Evolutionary conservation across 139 green algal species (phyloP).

Genomic region (Klebsormidium nitens): DNA sequence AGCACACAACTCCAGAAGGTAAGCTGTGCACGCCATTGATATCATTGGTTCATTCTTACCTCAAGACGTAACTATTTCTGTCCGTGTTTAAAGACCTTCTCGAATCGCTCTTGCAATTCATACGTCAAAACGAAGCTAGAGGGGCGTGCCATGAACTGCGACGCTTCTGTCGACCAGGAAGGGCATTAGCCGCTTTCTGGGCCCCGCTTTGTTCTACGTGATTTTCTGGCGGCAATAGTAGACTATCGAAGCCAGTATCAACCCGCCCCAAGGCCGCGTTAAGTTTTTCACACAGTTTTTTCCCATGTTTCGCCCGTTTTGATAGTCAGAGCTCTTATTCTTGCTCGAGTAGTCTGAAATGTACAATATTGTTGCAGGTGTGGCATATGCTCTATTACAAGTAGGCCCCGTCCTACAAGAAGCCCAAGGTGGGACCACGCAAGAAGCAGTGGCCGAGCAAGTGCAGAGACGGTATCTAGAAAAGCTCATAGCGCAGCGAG

Average conservation of each 20-base stretch:
- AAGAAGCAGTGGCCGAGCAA: not conserved
- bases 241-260: too few relatives aligned
- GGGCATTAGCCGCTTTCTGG: too few relatives aligned
- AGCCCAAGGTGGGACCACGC: not conserved
- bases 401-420: conserved; percentile 9
- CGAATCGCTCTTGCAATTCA: not conserved
- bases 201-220: not conserved
- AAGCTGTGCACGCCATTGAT: too few relatives aligned
- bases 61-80: not conserved
- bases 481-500: conserved; percentile 10
- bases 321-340: not conserved
- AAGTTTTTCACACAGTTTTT: not conserved
- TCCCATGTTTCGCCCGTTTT: not conserved
- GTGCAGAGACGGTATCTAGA: conserved; percentile 17
- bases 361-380: conserved; percentile 5
- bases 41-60: not conserved
- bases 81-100: not conserved
- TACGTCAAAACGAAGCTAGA: not conserved
- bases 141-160: too few relatives aligned
- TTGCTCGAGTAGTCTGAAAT: not conserved
- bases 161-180: too few relatives aligned
- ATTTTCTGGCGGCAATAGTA: too few relatives aligned
- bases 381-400: conserved; percentile 10
- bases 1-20: conserved; percentile 60
- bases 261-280: not conserved